A percentile compares a stretch with the other conserved stretches of the same genome.
Evolutionary conservation across 148 eudicot genomes (phyloP).

Genomic region (Pharnaceum exiguum): DNA sequence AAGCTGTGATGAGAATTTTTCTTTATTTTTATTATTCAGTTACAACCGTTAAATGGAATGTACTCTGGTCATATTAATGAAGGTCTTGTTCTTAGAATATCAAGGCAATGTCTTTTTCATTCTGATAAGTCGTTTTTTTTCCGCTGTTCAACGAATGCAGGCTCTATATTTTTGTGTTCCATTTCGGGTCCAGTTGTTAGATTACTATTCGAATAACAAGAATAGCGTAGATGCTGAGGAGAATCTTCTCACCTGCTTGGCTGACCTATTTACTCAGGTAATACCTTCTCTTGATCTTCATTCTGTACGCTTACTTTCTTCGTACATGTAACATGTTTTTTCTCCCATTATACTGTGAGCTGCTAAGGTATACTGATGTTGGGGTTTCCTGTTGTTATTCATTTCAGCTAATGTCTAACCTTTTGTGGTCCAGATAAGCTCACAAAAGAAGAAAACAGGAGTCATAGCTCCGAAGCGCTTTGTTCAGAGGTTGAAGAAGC

Average conservation of each 20-base stretch:
- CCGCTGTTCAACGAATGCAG: constrained; percentile 31
- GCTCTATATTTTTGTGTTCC: constrained; percentile 90
- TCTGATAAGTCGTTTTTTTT: background rate
- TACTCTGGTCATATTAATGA: no score
- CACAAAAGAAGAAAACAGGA: constrained; percentile 77
- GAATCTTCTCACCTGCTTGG: constrained; percentile 81
- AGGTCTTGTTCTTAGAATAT: background rate
- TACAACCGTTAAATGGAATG: no score
- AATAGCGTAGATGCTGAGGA: constrained; percentile 68
- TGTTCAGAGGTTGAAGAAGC: constrained; percentile 65
- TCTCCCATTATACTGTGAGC: no score
- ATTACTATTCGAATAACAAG: constrained; percentile 63
- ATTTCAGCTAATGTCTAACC: background rate
- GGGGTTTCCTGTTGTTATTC: background rate
- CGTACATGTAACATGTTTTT: no score
- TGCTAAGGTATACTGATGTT: background rate
- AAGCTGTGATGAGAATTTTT: no score
- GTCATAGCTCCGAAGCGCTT: constrained; percentile 69
- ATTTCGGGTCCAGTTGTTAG: constrained; percentile 79
- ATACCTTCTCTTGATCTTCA: background rate
- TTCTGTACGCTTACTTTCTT: no score
- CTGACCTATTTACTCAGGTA: constrained; percentile 90
- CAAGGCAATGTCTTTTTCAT: background rate
- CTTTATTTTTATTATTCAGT: no score
- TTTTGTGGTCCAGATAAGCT: constrained; percentile 37